Evolutionary conservation across 176 grass and related monocot genomes (phyloP), one percentile per base, ranked within the genome.

Genomic region (Oryza punctata): DNA sequence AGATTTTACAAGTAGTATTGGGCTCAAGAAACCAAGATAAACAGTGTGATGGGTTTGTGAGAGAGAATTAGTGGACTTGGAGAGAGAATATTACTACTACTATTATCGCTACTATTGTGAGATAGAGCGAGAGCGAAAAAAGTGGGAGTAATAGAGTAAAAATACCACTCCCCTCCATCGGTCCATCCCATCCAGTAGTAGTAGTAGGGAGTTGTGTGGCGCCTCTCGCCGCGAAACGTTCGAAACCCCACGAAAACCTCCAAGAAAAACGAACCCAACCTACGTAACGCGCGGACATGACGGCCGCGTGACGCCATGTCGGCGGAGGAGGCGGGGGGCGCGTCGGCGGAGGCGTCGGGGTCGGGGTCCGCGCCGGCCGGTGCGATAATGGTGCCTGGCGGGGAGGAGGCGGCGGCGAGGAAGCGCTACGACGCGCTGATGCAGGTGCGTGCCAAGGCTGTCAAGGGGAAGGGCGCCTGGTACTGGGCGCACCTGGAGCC

Each of bases 401-500:
- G 64, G 7, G 82, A 89, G 77, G 87, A 85, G 77, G 77, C 82
- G 7, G 85, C 80, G 3, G 86, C 85, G 6, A 74, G 85, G 44
- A 85, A 90, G 79, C 81, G 93, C 1, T 89, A 89, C 83, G 93
- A 93, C 8, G 61, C 85, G 13, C 88, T 96, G 18, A 64, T 88
- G 57, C 73, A 83, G 75, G 93, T 96, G 41, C 90, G 90, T 7
- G 78, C 93, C 54, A 96, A 96, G 86, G 93, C 90, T 0, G 50
- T 96, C 10, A 96, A 92, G 76, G 93, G 93, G 11, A 96, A 93
- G 82, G 93, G 90, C 47, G 90, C 88, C 11, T 95, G 90, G 93
- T 93, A 93, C 82, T 93, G 93, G 93, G 88, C 85, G 16, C 90
- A 96, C 83, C 93, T 95, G 4, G 93, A 96, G 72, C 90, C 93